phyloP scores from a whole-genome alignment of 176 grass and related monocot genomes.

The Zoysia pacifica region DNA sequence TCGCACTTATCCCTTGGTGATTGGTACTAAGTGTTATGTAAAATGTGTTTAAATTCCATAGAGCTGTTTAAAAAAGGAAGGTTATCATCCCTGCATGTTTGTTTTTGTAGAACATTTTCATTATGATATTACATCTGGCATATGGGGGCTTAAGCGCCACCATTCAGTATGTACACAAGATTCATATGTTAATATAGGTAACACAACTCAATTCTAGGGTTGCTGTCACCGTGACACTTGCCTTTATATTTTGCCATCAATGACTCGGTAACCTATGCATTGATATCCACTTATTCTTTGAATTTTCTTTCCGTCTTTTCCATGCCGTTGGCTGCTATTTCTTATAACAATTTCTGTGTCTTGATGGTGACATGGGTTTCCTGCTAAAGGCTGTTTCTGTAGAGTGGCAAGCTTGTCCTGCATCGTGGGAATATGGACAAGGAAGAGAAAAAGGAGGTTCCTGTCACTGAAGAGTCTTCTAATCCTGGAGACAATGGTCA shows the following conservation, averaged over 20 bases:
- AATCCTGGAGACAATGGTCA: constrained; percentile 47
- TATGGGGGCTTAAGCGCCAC: neutral
- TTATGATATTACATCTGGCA: constrained; percentile 6
- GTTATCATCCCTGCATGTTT: neutral
- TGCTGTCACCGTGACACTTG: neutral
- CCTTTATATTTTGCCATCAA: constrained; percentile 15
- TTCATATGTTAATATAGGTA: neutral
- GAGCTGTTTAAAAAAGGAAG: neutral
- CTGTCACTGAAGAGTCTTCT: constrained; percentile 35
- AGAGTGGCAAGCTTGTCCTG: constrained; percentile 4
- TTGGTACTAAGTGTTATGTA: neutral
- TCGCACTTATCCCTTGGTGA: neutral
- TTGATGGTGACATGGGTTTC: constrained; percentile 17
- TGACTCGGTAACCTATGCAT: neutral
- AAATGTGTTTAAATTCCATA: neutral
- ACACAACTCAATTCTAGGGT: neutral
- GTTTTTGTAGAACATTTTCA: constrained; percentile 10
- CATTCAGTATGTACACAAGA: neutral
- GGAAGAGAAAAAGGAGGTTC: constrained; percentile 18
- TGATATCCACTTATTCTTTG: neutral
- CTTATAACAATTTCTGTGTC: constrained; percentile 9
- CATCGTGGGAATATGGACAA: constrained; percentile 52
- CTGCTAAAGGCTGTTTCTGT: constrained; percentile 11
- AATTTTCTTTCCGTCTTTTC: neutral
- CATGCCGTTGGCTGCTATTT: neutral